Evolutionary conservation across 2,329 filamentous ascomycete genomes (phyloP), one percentile per base, ranked within the genome.

Genomic region (Penicillium palitans): DNA sequence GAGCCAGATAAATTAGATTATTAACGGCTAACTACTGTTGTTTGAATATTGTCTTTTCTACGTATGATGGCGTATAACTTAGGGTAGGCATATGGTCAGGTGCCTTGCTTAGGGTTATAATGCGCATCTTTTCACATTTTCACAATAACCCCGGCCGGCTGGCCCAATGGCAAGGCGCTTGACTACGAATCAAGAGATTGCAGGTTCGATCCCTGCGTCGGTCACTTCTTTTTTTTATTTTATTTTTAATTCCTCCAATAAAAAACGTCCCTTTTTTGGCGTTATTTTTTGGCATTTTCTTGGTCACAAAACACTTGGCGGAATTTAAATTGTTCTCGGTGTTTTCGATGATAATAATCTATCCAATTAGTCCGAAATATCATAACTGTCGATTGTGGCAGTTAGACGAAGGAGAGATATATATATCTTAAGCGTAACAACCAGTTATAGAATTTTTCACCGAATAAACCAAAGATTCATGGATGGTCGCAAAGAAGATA

Each of bases 151-250:
- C 4, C 3, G 69, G 69, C 63, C 69, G 66, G 68, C 69, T 78
- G 75, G 76, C 76, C 76, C 75, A 79, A 79, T 79, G 77, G 78
- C 73, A 80, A 79, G 76, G 78, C 77, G 78, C 75, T 78, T 79
- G 78, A 80, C 78, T 80, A 79, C 78, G 78, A 77, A 79, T 79
- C 77, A 79, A 78, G 75, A 79, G 77, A 79, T 79, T 79, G 76
- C 74, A 77, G 77, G 77, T 79, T 79, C 76, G 76, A 79, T 50
- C 66, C 72, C 72, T 73, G 70, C 71, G 72, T 74, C 69, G 71
- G 70, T 74, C 72, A 73, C 39, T 59, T 8, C 59, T 68, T 72
- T 70, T 57, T 57, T n/a, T 45, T 3, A 10, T 25, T 12, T 8
- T 0, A 7, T 37, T 17, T 42, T 1, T 33, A 6, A 17, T 35